Evolutionary conservation across 768 basidiomycete genomes (phyloP), one percentile per base, ranked within the genome.

Genomic region (Myochromella boudieri): DNA sequence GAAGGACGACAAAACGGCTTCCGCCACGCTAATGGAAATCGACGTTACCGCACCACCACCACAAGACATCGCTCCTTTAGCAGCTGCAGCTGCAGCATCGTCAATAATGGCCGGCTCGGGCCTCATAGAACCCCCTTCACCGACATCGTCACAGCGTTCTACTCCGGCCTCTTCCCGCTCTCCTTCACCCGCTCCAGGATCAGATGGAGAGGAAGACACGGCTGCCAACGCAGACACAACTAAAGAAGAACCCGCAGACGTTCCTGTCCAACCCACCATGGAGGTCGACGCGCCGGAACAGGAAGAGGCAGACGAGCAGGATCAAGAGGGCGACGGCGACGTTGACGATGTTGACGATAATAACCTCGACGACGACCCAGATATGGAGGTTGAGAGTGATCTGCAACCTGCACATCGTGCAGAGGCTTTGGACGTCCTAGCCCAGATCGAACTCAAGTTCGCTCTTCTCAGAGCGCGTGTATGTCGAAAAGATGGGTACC

Each of bases 401-500:
- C 67, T 90, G 44, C 87, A 90, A 49, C 87, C 86, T 36, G 86
- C 85, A 1, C 87, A 91, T 62, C 77, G 91, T 17, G 85, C 84
- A 3, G 93, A 95, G 58, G 93, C 93, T 0, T 76, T 98, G 47
- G 92, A 94, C 48, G 85, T 87, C 0, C 71, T 97, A 6, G 87
- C 95, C 3, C 78, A 75, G 36, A 95, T 99, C 56, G 95, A 99
- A 61, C 81, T 97, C 67, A 91, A 90, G 59, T 97, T 94, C 65
- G 94, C 95, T 0, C 68, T 87, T 25, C 65, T 97, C 46, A 70
- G 95, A 37, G 94, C 75, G 82, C 40, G 74, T 97, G 12, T 97
- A 95, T 63, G 75, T 97, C 15, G 95, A 98, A 68, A 89, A 94
- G 63, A 93, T 97, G 91, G 89, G 93, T 31, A 82, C 81, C 3